Evolutionary conservation across 306 rosid species (phyloP), one percentile per base, ranked within the genome.

Genomic region (Begonia masoniana): DNA sequence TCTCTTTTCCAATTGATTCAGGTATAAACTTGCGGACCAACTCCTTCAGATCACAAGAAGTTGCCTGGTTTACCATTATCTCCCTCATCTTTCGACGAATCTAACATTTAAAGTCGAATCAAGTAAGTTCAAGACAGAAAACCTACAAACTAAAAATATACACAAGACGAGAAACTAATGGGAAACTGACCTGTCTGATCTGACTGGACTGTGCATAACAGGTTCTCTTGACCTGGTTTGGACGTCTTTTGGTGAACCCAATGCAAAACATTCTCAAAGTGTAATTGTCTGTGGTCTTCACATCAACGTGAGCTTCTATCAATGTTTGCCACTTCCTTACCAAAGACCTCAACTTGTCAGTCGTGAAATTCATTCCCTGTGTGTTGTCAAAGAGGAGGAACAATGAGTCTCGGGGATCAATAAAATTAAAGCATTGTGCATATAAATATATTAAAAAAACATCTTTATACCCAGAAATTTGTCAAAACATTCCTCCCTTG

Each of bases 51-150:
- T 78, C 94, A 71, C 95, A 82, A 9, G 97, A 78, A 13, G 94
- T 21, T 4, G 95, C 91, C 36, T 82, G 87, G 75, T 76, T 68
- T 15, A 69, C 45, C 95, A 89, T 89, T 43, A 89, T 82, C 74
- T 89, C 97, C 7, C 78, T 75, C 97, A 89, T 89, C 79, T 89
- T 89, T 41, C 88, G 78, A 5, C 97, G 91, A 67, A 89, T 89
- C 97, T 89, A 74, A 47, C 41, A 42, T 13, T 53, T 31, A 0
- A 45, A 51, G 50, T 1, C n/a, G 2, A 21, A 41, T 12, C 10
- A 50, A 10, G 1, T 10, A 41, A 42, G 26, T 1, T 1, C 48
- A 6, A 3, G 8, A 41, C 15, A 43, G 11, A 41, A 7, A 47
- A 52, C 11, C 8, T 31, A 60, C 23, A 2, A 16, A 31, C 3